These are phyloP conservation scores for Trifolium repens DNA, from an alignment of 306 rosid species.

Conservation along the genomic window DNA sequence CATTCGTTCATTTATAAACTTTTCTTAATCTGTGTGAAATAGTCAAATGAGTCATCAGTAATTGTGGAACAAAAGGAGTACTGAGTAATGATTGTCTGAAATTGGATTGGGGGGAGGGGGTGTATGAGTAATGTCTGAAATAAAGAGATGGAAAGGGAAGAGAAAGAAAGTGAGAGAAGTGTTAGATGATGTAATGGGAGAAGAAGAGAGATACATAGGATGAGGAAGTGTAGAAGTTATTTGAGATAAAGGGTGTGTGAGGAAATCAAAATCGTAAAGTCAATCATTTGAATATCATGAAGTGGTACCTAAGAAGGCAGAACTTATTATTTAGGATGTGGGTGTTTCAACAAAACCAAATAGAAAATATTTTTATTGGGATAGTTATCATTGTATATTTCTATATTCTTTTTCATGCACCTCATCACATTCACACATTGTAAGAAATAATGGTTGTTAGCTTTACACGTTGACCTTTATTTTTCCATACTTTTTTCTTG, in stretches of 20 bases:
- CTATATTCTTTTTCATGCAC: conserved; percentile 1
- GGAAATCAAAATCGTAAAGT: not conserved
- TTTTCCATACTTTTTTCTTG: conserved; percentile 23
- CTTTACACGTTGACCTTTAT: conserved; percentile 8
- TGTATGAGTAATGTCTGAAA: not conserved
- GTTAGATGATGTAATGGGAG: not conserved
- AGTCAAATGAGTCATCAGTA: too few relatives aligned
- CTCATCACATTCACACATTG: not conserved
- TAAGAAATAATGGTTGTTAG: not conserved
- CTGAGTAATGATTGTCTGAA: not conserved
- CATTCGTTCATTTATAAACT: too few relatives aligned
- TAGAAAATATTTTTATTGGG: conserved; percentile 5
- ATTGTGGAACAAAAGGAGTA: too few relatives aligned
- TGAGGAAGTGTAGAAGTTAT: not conserved
- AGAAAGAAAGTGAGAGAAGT: not conserved
- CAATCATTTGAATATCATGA: not conserved
- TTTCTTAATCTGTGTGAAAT: too few relatives aligned
- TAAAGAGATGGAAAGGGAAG: not conserved
- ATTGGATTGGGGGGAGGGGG: not conserved
- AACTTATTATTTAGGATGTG: conserved; percentile 21
- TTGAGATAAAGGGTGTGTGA: not conserved
- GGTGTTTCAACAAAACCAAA: conserved; percentile 6
- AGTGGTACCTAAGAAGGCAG: not conserved
- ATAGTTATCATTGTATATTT: not conserved
- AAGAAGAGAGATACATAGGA: not conserved